phyloP scores from a whole-genome alignment of 371 early-diverging fungal species.

The Sporodiniella umbellata region DNA sequence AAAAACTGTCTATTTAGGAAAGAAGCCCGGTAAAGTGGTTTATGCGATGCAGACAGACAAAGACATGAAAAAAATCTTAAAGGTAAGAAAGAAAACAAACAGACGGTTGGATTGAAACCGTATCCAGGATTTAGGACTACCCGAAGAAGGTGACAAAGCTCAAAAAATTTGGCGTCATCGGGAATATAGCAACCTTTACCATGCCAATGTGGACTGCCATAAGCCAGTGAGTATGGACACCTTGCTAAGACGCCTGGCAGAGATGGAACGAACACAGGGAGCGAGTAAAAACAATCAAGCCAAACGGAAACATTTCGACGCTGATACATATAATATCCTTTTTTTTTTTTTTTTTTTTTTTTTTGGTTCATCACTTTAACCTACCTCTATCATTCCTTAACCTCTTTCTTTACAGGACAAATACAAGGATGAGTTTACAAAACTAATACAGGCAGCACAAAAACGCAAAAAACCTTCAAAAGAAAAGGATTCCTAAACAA shows the following conservation, averaged over 20 bases:
- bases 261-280: constrained; percentile 4
- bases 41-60: constrained; percentile 14
- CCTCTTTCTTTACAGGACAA: constrained; percentile 10
- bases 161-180: constrained; percentile 21
- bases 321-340: constrained; percentile 13
- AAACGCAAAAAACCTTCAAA: not conserved
- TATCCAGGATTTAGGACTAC: constrained; percentile 15
- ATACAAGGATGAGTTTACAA: constrained; percentile 12
- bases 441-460: constrained; percentile 5
- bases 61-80: constrained; percentile 4
- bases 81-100: constrained; percentile 2
- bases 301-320: constrained; percentile 9
- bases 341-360: not conserved
- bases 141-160: constrained; percentile 20
- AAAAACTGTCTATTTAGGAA: constrained; percentile 4
- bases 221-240: constrained; percentile 10
- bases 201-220: constrained; percentile 21
- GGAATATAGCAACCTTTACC: constrained; percentile 20
- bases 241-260: constrained; percentile 9
- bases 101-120: no score
- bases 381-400: no score
- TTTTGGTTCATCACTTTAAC: no score
- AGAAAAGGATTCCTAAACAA: no score
- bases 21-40: constrained; percentile 6
- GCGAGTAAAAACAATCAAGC: constrained; percentile 3